phyloP scores from a whole-genome alignment of 306 rosid genomes.

The Vigna angularis region DNA sequence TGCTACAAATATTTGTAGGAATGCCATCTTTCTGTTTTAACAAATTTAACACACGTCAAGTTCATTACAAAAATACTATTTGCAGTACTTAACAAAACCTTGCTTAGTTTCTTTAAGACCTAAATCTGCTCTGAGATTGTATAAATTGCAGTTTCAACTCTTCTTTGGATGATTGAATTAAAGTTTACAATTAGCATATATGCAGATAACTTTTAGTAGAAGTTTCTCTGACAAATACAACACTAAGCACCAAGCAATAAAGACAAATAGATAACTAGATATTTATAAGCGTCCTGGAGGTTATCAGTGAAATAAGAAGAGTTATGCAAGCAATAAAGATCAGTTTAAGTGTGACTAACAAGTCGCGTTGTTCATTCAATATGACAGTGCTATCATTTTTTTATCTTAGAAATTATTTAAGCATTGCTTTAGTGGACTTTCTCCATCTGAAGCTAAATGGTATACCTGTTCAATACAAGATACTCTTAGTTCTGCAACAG shows the following conservation, averaged over 20 bases:
- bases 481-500: slow-evolving; percentile 82
- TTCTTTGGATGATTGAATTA: neutral
- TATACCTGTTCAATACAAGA: slow-evolving; percentile 96
- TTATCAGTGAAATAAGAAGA: slow-evolving; percentile 6
- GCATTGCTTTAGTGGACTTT: slow-evolving; percentile 15
- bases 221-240: slow-evolving; percentile 24
- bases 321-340: slow-evolving; percentile 31
- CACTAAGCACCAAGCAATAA: neutral
- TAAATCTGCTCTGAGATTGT: neutral
- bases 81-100: slow-evolving; percentile 4
- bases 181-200: neutral
- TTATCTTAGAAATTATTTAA: slow-evolving; percentile 14
- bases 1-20: neutral
- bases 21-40: neutral
- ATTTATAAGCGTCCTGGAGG: slow-evolving; percentile 9
- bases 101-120: slow-evolving; percentile 19
- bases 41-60: slow-evolving; percentile 6
- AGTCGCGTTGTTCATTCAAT: slow-evolving; percentile 9
- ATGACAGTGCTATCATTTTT: slow-evolving; percentile 13
- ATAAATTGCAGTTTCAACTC: neutral
- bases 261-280: neutral
- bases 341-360: neutral
- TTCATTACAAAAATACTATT: neutral
- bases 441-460: slow-evolving; percentile 15
- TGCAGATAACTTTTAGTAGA: neutral